A percentile compares a stretch with the other conserved stretches of the same genome.
Conservation (phyloP, 495 filamentous ascomycete species). For the Parmelia sp. region DNA sequence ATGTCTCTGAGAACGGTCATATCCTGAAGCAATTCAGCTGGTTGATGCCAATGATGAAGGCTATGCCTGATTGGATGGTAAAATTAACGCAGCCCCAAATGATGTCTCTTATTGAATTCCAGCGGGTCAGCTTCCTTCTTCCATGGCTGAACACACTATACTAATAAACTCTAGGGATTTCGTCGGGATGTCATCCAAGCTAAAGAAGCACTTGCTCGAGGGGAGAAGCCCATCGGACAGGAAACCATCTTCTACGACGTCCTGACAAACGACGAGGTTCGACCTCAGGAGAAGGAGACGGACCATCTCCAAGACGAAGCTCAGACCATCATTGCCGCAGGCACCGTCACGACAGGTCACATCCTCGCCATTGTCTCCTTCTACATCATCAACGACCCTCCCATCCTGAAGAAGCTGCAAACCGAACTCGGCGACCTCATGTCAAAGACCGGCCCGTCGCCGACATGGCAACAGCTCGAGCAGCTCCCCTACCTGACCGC, state of each 20-base stretch:
- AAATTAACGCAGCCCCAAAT: conserved; percentile 19
- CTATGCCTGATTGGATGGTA: conserved; percentile 20
- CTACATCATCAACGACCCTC: conserved; percentile 34
- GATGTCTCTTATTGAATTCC: conserved; percentile 7
- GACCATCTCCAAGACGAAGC: conserved; percentile 40
- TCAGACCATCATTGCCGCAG: conserved; percentile 40
- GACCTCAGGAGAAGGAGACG: conserved; percentile 18
- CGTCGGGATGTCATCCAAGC: conserved; percentile 3
- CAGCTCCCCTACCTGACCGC: conserved; percentile 42
- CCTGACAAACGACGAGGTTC: conserved; percentile 14
- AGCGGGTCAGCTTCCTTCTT: conserved; percentile 2
- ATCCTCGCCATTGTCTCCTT: conserved; percentile 24
- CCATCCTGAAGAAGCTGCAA: conserved; percentile 29
- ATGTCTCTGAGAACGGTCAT: conserved; percentile 35
- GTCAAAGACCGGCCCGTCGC: neutral
- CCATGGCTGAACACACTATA: neutral
- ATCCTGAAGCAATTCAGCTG: conserved; percentile 26
- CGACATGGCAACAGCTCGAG: conserved; percentile 35
- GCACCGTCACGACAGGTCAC: conserved; percentile 33
- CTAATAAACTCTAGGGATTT: conserved; percentile 4
- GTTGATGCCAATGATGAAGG: conserved; percentile 18
- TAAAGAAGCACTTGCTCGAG: conserved; percentile 11
- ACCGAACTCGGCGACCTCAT: conserved; percentile 31
- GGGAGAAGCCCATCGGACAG: conserved; percentile 13
- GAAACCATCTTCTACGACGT: conserved; percentile 25